phyloP scores from a whole-genome alignment of 2,329 filamentous ascomycete species.

The Fusarium chuoi region DNA sequence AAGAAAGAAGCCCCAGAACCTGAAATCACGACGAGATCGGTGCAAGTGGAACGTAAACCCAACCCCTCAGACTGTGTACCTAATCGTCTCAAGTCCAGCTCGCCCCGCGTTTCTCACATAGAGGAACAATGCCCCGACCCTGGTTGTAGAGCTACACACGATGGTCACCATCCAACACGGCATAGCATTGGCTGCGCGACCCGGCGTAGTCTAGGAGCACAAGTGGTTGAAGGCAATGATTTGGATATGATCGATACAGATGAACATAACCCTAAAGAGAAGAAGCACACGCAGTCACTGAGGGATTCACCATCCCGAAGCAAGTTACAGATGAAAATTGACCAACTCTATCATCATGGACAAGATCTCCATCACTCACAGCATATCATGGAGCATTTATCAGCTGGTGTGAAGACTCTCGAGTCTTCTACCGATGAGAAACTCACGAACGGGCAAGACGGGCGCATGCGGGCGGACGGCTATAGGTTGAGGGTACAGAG shows the following conservation, averaged over 20 bases:
- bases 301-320: slow-evolving; percentile 7
- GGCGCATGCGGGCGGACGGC: not conserved
- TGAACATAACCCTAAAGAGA: slow-evolving; percentile 1
- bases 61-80: slow-evolving; percentile 48
- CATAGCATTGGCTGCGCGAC: slow-evolving; percentile 49
- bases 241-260: slow-evolving; percentile 13
- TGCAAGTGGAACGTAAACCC: slow-evolving; percentile 31
- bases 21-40: slow-evolving; percentile 31
- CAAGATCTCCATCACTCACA: slow-evolving; percentile 48
- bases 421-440: slow-evolving; percentile 3
- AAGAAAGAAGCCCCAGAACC: slow-evolving; percentile 38
- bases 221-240: not conserved
- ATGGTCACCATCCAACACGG: slow-evolving; percentile 43
- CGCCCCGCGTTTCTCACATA: slow-evolving; percentile 10
- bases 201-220: slow-evolving; percentile 10
- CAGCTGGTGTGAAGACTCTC: slow-evolving; percentile 31
- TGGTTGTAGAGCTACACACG: slow-evolving; percentile 42
- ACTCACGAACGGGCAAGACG: slow-evolving; percentile 4
- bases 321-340: slow-evolving; percentile 42
- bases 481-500: not conserved
- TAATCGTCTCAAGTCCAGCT: slow-evolving; percentile 24
- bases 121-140: slow-evolving; percentile 44
- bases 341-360: slow-evolving; percentile 48
- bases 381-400: slow-evolving; percentile 51
- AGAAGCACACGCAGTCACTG: not conserved